These are phyloP conservation scores for Fraxinus sp. DNA, from an alignment of 305 asterid genomes.

Conservation along the genomic window DNA sequence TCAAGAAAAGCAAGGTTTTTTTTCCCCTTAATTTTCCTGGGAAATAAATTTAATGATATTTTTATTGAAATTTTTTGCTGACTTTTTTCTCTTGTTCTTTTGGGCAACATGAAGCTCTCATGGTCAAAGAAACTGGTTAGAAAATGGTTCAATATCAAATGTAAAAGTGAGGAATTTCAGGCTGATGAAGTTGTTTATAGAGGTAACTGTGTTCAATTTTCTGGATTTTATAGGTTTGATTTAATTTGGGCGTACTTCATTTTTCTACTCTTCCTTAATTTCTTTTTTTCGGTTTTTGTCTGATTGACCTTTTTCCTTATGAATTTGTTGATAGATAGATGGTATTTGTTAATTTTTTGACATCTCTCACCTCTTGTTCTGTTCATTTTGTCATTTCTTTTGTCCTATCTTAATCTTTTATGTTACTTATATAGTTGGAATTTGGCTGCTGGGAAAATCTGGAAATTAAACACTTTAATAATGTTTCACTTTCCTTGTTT, in stretches of 20 bases:
- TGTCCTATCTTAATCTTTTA: conserved; percentile 8
- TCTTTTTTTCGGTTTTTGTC: neutral
- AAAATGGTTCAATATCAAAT: conserved; percentile 85
- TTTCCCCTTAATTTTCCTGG: neutral
- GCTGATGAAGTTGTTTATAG: conserved; percentile 67
- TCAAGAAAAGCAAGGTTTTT: conserved; percentile 77
- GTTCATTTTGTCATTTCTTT: neutral
- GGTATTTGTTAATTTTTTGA: neutral
- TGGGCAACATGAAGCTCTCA: conserved; percentile 64
- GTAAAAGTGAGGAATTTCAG: conserved; percentile 63
- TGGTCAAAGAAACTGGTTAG: conserved; percentile 88
- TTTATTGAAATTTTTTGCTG: conserved; percentile 30
- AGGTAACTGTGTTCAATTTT: conserved; percentile 44
- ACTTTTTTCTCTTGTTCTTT: conserved; percentile 28
- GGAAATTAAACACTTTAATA: conserved; percentile 10
- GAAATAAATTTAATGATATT: conserved; percentile 3
- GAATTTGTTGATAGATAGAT: neutral
- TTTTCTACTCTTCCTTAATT: neutral
- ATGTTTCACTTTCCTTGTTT: conserved; percentile 31
- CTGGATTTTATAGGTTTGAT: conserved; percentile 12
- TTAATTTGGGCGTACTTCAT: neutral
- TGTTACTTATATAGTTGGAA: conserved; percentile 14
- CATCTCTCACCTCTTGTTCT: neutral
- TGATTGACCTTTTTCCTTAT: neutral
- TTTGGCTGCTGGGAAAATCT: conserved; percentile 31